Percentiles rank a stretch among this genome's conserved stretches.
Evolutionary conservation across 257 asterid species (phyloP).

Genomic region (Capsicum rhomboideum): DNA sequence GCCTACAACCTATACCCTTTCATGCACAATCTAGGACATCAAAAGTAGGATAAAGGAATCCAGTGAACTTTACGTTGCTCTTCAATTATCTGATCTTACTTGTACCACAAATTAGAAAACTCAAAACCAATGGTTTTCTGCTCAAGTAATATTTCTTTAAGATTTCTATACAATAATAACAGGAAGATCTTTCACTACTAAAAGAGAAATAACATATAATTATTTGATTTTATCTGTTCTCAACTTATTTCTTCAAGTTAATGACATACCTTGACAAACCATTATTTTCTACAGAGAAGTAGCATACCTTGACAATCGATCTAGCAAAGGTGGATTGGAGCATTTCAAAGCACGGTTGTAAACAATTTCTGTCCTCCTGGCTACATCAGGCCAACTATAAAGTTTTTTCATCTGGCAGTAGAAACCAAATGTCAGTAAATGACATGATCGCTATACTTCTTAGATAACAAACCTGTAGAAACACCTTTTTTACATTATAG

Average conservation of each 20-base stretch:
- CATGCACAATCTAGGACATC: neutral
- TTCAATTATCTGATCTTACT: neutral
- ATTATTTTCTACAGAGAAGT: neutral
- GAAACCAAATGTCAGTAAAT: neutral
- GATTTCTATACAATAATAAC: neutral
- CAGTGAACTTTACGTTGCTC: neutral
- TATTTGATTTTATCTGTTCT: neutral
- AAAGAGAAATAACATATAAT: neutral
- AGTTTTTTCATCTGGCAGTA: conserved; percentile 71
- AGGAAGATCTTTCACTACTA: neutral
- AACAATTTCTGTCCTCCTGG: conserved; percentile 84
- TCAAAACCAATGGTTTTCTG: neutral
- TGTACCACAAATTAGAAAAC: neutral
- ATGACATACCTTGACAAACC: neutral
- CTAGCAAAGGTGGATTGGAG: conserved; percentile 66
- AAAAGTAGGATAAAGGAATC: neutral
- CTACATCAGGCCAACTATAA: conserved; percentile 96
- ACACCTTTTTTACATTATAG: neutral
- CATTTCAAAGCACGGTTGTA: conserved; percentile 72
- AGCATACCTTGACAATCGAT: conserved; percentile 69
- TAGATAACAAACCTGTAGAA: neutral
- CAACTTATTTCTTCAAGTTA: neutral
- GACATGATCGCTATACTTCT: neutral
- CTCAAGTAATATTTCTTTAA: neutral
- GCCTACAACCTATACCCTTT: neutral